Percentiles rank a stretch among this genome's conserved stretches.
Evolutionary conservation across 345 rosid genomes (phyloP).

Genomic region (Dimocarpus longan): DNA sequence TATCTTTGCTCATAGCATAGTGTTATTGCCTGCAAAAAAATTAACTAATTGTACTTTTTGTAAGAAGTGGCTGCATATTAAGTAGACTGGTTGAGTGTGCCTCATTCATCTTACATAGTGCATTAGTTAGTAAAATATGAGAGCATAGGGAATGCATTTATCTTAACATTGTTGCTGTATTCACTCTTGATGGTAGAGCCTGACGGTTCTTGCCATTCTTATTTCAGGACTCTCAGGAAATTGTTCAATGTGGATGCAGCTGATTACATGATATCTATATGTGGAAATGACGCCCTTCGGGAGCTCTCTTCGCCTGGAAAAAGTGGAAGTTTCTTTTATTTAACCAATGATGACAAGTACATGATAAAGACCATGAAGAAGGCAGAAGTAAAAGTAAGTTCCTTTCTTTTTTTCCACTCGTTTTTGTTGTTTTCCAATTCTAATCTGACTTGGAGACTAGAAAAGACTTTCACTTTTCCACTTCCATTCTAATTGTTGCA

Average conservation of each 20-base stretch:
- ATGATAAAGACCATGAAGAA: conserved; percentile 99
- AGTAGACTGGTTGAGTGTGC: background rate
- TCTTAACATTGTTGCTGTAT: background rate
- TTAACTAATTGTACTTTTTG: background rate
- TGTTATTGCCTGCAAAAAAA: background rate
- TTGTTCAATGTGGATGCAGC: conserved; percentile 91
- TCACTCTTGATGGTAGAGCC: conserved; percentile 4
- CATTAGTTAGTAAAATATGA: background rate
- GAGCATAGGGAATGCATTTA: background rate
- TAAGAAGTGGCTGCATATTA: background rate
- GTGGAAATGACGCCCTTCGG: conserved; percentile 93
- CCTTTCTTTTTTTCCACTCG: background rate
- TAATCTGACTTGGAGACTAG: too few species aligned
- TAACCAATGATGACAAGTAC: conserved; percentile 89
- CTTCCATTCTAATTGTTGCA: background rate
- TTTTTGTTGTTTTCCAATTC: background rate
- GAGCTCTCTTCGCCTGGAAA: conserved; percentile 99
- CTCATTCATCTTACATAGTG: background rate
- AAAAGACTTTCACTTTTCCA: too few species aligned
- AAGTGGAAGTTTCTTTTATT: conserved; percentile 95
- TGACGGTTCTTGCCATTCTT: conserved; percentile 11
- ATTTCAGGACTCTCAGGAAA: conserved; percentile 86
- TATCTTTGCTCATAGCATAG: background rate
- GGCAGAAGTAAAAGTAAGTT: conserved; percentile 85
- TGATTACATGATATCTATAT: conserved; percentile 95